A percentile compares a stretch with the other conserved stretches of the same genome.
phyloP scores from a whole-genome alignment of 495 filamentous ascomycete species.

The Penicillium malachiteum region DNA sequence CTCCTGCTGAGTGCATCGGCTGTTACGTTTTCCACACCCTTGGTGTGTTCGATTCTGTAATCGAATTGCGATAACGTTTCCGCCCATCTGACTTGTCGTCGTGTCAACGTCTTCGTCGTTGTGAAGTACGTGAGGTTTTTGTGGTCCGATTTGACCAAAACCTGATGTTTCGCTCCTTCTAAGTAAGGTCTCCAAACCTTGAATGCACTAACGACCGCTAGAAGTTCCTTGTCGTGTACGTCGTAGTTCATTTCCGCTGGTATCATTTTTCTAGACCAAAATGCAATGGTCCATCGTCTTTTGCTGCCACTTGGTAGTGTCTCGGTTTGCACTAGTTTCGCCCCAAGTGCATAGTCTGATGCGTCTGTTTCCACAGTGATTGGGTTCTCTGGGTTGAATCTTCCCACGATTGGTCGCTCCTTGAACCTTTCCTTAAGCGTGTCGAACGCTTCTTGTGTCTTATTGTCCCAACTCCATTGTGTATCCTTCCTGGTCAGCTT shows the following conservation, averaged over 20 bases:
- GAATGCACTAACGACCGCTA: conserved; percentile 27
- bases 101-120: conserved; percentile 14
- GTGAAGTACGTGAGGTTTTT: conserved; percentile 22
- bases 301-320: no score
- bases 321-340: no score
- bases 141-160: conserved; percentile 20
- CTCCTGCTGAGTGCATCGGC: conserved; percentile 10
- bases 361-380: conserved; percentile 17
- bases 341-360: conserved; percentile 7
- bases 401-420: neutral
- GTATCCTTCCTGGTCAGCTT: conserved; percentile 11
- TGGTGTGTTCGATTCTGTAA: conserved; percentile 16
- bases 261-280: conserved; percentile 24
- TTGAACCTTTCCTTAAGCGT: conserved; percentile 9
- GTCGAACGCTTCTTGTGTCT: conserved; percentile 7
- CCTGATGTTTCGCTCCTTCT: conserved; percentile 4
- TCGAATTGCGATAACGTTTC: conserved; percentile 11
- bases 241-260: conserved; percentile 32
- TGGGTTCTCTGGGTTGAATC: conserved; percentile 9
- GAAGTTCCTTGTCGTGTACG: conserved; percentile 31
- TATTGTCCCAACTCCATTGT: conserved; percentile 6
- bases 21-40: conserved; percentile 14
- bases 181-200: conserved; percentile 28
- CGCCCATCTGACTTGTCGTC: conserved; percentile 12
- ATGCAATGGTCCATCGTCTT: no score